Evolutionary conservation across 768 basidiomycete genomes (phyloP), one percentile per base, ranked within the genome.

Genomic region (Panus rudis): DNA sequence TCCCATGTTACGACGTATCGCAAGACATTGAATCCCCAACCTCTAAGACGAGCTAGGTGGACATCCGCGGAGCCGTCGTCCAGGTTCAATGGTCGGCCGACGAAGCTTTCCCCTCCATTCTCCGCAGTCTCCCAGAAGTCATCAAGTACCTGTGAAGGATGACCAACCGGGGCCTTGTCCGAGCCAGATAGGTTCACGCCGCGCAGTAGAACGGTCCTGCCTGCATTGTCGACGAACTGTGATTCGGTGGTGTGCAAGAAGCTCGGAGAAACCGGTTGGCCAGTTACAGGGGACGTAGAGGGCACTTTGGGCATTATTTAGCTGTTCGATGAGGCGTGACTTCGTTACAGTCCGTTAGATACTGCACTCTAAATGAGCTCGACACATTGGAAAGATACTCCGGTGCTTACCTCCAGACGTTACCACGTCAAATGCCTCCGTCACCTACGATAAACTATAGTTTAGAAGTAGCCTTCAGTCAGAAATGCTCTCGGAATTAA

Each of bases 161-260:
- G 72, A 37, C 71, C 77, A 1, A 79, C 58, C 0, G 94, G 93
- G 0, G 85, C 81, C 58, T 99, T 99, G 37, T 84, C 78, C 1
- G 90, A 81, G 6, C 90, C 90, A 11, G 89, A 84, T 35, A 98
- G 76, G 61, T 99, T 99, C 33, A 97, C 87, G n/a, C 96, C 96
- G 41, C 94, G 79, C 0, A 99, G 70, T 13, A 97, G 68, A 16
- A 94, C 63, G 0, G 84, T 83, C 35, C 91, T 78, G 17, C 89
- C 85, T 41, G 68, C 61, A 42, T 71, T 71, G 63, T 91, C 88
- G 55, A 89, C 76, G 54, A 91, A 91, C 41, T 76, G 72, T 51
- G 74, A 76, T 41, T 75, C 65, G 13, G 75, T 61, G 22, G 87
- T 89, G 64, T 83, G 84, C 39, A 85, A 66, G 58, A 69, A 84